Conservation (phyloP, 257 asterid species). For the Leptodermis oblonga region DNA sequence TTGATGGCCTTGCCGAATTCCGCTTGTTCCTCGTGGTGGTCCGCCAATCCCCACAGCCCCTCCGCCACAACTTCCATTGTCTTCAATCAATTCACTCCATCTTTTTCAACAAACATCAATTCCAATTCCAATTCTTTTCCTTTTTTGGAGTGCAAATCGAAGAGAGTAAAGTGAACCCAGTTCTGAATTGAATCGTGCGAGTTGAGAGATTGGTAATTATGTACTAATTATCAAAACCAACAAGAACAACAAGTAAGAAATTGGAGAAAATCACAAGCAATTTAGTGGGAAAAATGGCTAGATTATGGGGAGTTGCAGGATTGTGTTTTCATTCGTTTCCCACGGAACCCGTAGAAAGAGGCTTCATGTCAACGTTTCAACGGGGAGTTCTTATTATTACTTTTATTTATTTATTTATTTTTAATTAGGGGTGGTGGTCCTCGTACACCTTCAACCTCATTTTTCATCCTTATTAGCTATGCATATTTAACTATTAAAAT, state of each 20-base stretch:
- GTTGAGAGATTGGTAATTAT: background rate
- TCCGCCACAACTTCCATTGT: constrained; percentile 90
- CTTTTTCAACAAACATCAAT: background rate
- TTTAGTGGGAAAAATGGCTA: background rate
- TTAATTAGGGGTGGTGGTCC: too few species aligned
- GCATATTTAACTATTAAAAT: too few species aligned
- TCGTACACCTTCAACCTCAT: too few species aligned
- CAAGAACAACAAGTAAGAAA: background rate
- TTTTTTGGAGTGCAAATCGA: background rate
- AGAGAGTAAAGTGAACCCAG: background rate
- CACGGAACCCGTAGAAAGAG: background rate
- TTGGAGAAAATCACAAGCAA: background rate
- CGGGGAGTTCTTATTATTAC: background rate
- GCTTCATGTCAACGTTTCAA: background rate
- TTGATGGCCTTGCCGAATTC: constrained; percentile 81
- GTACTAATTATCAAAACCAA: too few species aligned
- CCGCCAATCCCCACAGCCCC: constrained; percentile 93
- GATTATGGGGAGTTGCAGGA: background rate
- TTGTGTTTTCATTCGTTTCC: background rate
- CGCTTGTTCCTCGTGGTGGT: constrained; percentile 70
- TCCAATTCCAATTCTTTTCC: background rate
- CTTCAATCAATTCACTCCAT: background rate
- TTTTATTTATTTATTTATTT: background rate
- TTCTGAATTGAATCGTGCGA: background rate
- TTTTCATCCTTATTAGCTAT: too few species aligned